Base-by-base conservation (phyloP, 176 grass and related monocot genomes). In the Eragrostis curvula region DNA sequence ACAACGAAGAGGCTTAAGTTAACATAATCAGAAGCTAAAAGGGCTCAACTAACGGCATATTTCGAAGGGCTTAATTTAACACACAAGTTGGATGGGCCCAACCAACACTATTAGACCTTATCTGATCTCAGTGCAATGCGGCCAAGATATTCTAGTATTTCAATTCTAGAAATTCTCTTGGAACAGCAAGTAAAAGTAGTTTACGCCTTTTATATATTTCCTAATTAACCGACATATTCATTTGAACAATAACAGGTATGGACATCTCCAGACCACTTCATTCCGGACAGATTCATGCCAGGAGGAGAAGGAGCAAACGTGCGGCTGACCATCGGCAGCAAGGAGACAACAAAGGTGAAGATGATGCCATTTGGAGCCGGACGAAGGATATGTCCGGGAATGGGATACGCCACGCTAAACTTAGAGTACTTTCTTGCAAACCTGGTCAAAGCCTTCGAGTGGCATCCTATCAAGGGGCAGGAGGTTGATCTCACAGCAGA, bases 301-400 rank as follows among this genome's bases (percentile, higher is more conserved):
- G 79, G 55, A 7, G 55, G 68, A 0, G 43, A 82, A 72, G 68
- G 79, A 3, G 42, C 14, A 16, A 55, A 24, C 2, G 68, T 40
- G 42, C 25, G 43, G 27, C 3, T 72, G 12, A 20, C 68, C 67
- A 8, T 81, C 17, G 66, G 79, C 12, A 82, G 3, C 79, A 82
- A 71, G 12, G 68, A 71, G 79, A 40, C 79, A 7, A 9, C 36
- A 0, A 69, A 70, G 64, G 50, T 70, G 50, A 71, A n/a, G 52
- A 81, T 81, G 79, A 48, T 48, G 67, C 41, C 67, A 3, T 81
- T 81, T 4, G 55, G 68, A 0, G 68, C 55, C 2, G 68, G 79
- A 0, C 24, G 53, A 32, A 47, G 53, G 68, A 71, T 44, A 23
- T 82, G 79, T 25, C 55, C 55, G 0, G 68, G 79, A 0, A 82